Evolutionary conservation across 306 rosid genomes (phyloP).

Genomic region (Benincasa hispida): DNA sequence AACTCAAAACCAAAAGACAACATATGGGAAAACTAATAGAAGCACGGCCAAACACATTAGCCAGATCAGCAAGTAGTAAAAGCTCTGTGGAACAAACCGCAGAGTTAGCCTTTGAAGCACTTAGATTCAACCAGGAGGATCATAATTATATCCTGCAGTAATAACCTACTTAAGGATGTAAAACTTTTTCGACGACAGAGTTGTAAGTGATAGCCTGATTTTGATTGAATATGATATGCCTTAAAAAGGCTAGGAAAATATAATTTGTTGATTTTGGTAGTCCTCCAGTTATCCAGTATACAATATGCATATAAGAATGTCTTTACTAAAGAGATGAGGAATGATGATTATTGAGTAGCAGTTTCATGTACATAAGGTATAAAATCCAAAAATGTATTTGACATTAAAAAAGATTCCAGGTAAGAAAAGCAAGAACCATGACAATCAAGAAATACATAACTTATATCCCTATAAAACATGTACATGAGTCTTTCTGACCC

Average conservation of each 20-base stretch:
- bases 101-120: not conserved
- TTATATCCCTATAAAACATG: constrained; percentile 8
- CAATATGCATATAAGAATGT: not conserved
- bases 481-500: not conserved
- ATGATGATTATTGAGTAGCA: not conserved
- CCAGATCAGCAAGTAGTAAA: not conserved
- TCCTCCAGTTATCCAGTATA: not conserved
- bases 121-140: not conserved
- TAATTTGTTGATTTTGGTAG: too few species aligned
- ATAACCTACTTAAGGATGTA: not conserved
- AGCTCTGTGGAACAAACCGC: not conserved
- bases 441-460: constrained; percentile 4
- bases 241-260: not conserved
- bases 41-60: not conserved
- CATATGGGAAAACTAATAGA: not conserved
- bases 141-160: not conserved
- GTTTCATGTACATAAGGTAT: constrained; percentile 4
- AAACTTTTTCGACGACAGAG: not conserved
- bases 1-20: not conserved
- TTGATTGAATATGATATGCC: not conserved
- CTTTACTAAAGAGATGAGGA: not conserved
- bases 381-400: constrained; percentile 1
- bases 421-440: not conserved
- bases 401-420: not conserved
- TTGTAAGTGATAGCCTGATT: not conserved